These are phyloP conservation scores for Hypomontagnella submonticulosa DNA, from an alignment of 495 filamentous ascomycete genomes.

Conservation along the genomic window DNA sequence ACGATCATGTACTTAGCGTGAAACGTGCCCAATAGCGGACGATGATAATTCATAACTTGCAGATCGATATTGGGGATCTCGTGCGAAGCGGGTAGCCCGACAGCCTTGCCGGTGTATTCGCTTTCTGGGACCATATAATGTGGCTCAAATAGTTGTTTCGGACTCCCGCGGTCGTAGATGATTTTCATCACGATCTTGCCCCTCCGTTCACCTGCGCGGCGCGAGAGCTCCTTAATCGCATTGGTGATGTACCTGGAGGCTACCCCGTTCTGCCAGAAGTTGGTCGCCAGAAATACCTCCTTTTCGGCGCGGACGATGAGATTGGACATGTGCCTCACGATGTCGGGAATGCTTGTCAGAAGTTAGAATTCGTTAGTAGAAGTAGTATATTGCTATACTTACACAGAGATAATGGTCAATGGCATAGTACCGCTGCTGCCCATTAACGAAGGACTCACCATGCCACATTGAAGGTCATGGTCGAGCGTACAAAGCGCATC, in stretches of 20 bases:
- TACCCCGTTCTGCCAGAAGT: conserved; percentile 77
- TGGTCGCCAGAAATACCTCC: conserved; percentile 77
- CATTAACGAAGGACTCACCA: conserved; percentile 77
- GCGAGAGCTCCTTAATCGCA: conserved; percentile 74
- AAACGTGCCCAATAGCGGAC: conserved; percentile 77
- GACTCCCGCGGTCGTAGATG: conserved; percentile 77
- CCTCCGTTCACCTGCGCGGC: conserved; percentile 68
- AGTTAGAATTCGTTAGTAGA: conserved; percentile 9
- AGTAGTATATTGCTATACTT: conserved; percentile 37
- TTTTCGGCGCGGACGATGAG: conserved; percentile 76
- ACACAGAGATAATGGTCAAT: conserved; percentile 73
- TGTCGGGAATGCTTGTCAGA: conserved; percentile 66
- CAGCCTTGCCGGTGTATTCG: conserved; percentile 65
- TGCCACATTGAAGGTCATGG: conserved; percentile 62
- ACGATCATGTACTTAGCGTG: conserved; percentile 83
- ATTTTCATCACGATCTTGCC: conserved; percentile 74
- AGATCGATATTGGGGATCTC: conserved; percentile 79
- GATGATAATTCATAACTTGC: conserved; percentile 79
- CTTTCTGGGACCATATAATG: conserved; percentile 68
- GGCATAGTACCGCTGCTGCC: conserved; percentile 74
- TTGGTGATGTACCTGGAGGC: conserved; percentile 74
- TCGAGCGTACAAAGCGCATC: conserved; percentile 72
- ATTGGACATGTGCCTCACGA: conserved; percentile 78
- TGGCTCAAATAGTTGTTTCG: conserved; percentile 70
- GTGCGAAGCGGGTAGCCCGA: conserved; percentile 67